phyloP scores from a whole-genome alignment of 2,329 filamentous ascomycete species.

The Clarireedia paspali region DNA sequence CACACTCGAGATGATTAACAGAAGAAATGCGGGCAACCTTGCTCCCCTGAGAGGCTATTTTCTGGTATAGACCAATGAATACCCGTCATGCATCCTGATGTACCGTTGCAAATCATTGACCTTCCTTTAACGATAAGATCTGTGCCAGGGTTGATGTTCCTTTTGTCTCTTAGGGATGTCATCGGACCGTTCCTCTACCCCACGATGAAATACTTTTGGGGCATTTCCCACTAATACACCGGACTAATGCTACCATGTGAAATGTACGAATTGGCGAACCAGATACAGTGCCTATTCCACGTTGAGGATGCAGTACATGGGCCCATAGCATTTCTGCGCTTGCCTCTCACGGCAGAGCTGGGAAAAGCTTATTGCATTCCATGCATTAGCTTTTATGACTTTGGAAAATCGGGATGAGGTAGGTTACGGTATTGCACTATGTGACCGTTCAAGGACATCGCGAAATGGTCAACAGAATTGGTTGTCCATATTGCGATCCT shows the following conservation, averaged over 20 bases:
- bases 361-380: no score
- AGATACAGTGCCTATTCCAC: not conserved
- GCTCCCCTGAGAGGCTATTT: not conserved
- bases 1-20: not conserved
- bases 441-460: no score
- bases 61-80: not conserved
- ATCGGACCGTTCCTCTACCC: constrained; percentile 2
- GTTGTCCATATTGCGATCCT: no score
- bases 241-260: no score
- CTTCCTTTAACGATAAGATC: not conserved
- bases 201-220: not conserved
- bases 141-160: not conserved
- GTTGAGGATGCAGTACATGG: no score
- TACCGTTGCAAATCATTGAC: not conserved
- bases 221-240: no score
- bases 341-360: no score
- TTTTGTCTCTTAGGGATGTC: not conserved
- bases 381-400: no score
- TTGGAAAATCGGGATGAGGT: no score
- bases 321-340: no score
- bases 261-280: not conserved
- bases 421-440: no score
- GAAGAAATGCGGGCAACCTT: not conserved
- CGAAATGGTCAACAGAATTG: no score
- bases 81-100: not conserved